A percentile compares a stretch with the other conserved stretches of the same genome.
Evolutionary conservation across 371 early-diverging fungal species (phyloP).

Genomic region (Coemansia sp.): DNA sequence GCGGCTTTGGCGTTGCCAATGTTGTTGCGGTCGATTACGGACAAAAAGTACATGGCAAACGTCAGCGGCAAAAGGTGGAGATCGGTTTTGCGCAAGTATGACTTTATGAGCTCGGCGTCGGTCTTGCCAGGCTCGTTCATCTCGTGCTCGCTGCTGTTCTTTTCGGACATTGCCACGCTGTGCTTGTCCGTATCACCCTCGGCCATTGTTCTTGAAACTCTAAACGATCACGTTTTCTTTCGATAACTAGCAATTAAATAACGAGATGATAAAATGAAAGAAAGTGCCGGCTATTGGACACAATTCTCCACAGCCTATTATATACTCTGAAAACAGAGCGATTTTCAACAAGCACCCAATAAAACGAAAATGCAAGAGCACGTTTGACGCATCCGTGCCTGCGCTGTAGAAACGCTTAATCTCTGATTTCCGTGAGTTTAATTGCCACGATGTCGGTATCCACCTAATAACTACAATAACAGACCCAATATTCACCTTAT

Average conservation of each 20-base stretch:
- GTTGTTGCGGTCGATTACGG: constrained; percentile 51
- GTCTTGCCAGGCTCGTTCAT: not conserved
- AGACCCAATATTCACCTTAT: not conserved
- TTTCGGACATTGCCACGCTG: not conserved
- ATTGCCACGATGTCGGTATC: not conserved
- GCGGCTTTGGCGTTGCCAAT: constrained; percentile 57
- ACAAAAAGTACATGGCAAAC: constrained; percentile 42
- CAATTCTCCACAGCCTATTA: not conserved
- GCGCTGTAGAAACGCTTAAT: too few species aligned
- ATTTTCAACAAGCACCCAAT: not conserved
- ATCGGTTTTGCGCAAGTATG: constrained; percentile 64
- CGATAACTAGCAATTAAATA: not conserved
- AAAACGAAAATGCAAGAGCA: not conserved
- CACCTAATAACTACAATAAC: not conserved
- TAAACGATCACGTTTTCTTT: not conserved
- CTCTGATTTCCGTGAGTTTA: not conserved
- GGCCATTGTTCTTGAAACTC: not conserved
- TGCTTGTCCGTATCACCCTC: not conserved
- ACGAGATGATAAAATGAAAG: not conserved
- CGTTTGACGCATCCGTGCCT: too few species aligned
- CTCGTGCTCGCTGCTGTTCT: not conserved
- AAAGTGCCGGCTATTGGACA: not conserved
- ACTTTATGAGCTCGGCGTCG: constrained; percentile 13
- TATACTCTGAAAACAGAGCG: not conserved
- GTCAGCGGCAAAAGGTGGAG: constrained; percentile 60